phyloP scores from a whole-genome alignment of 1,284 basidiomycete genomes.

The Dichomitus squalens region DNA sequence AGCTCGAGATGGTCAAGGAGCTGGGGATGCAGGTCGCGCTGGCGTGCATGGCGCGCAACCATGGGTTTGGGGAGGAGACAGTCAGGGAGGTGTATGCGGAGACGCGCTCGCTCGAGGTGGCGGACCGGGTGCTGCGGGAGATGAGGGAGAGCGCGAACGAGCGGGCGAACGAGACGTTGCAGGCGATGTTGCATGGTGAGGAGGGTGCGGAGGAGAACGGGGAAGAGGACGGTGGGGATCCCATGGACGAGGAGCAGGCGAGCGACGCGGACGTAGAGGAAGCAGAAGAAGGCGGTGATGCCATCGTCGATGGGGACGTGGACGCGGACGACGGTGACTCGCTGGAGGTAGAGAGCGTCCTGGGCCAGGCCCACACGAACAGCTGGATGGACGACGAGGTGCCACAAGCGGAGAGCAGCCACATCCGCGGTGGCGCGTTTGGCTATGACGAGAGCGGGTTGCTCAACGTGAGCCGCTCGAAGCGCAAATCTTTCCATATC shows the following conservation, averaged over 20 bases:
- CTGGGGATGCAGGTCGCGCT: slow-evolving; percentile 22
- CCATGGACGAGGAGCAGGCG: neutral
- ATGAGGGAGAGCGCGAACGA: slow-evolving; percentile 26
- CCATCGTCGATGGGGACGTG: neutral
- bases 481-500: slow-evolving; percentile 5
- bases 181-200: neutral
- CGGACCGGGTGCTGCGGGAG: slow-evolving; percentile 22
- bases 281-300: neutral
- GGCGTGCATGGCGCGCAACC: slow-evolving; percentile 27
- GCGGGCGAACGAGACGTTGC: slow-evolving; percentile 12
- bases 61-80: slow-evolving; percentile 24
- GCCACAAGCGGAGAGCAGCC: slow-evolving; percentile 21
- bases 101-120: slow-evolving; percentile 18
- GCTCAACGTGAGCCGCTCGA: neutral
- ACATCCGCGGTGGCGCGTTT: slow-evolving; percentile 3
- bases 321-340: neutral
- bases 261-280: neutral
- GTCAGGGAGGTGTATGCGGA: slow-evolving; percentile 17
- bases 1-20: slow-evolving; percentile 17
- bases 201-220: slow-evolving; percentile 3
- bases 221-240: neutral
- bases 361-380: slow-evolving; percentile 2
- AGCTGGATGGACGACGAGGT: slow-evolving; percentile 3
- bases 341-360: slow-evolving; percentile 12
- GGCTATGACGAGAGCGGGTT: neutral